A percentile compares a stretch with the other conserved stretches of the same genome.
phyloP scores from a whole-genome alignment of 164 flowering plant species.

The Stephania yunnanensis region DNA sequence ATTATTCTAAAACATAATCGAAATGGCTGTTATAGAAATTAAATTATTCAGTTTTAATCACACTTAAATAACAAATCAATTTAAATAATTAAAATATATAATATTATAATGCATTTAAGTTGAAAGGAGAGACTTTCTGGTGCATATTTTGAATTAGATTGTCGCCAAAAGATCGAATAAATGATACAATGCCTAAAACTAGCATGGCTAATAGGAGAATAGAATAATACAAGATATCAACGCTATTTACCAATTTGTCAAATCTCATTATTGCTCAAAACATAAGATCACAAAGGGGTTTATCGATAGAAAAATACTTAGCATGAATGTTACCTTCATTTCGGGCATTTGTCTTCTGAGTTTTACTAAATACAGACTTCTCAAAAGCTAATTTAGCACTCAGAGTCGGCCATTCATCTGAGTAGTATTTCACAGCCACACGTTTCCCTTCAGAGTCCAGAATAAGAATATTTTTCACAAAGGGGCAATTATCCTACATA shows the following conservation, averaged over 20 bases:
- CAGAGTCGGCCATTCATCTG: conserved; percentile 58
- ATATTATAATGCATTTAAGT: no score
- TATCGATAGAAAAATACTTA: neutral
- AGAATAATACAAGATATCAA: neutral
- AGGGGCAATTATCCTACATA: conserved; percentile 43
- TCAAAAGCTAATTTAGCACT: conserved; percentile 44
- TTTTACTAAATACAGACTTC: conserved; percentile 42
- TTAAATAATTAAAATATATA: no score
- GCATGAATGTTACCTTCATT: conserved; percentile 33
- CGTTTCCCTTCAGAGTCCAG: conserved; percentile 65
- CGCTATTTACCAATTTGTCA: neutral
- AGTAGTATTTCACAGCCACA: conserved; percentile 54
- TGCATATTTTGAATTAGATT: no score
- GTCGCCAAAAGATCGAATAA: no score
- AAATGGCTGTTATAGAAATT: no score
- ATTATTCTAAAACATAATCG: no score
- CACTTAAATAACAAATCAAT: no score
- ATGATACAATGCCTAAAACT: no score
- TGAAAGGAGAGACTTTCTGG: no score
- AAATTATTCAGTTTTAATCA: no score
- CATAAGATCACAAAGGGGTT: neutral
- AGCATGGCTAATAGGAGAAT: neutral
- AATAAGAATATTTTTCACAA: conserved; percentile 53
- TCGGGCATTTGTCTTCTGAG: conserved; percentile 51
- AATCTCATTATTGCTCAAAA: neutral